These are phyloP conservation scores for Ilyonectria sp. DNA, from an alignment of 2,329 filamentous ascomycete species.

Conservation along the genomic window DNA sequence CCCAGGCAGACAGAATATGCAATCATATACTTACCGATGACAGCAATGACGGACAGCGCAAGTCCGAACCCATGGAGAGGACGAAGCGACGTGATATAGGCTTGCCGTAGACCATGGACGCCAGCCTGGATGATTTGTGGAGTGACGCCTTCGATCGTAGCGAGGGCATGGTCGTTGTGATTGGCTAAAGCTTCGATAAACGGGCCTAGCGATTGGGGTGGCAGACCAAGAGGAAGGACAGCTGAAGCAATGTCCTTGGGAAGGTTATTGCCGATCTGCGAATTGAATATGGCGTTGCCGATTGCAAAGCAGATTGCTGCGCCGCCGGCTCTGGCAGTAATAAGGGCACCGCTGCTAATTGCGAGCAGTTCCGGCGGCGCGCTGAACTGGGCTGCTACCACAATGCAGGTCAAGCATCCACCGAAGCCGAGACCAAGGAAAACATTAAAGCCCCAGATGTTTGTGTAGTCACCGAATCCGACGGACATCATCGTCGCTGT, in stretches of 20 bases:
- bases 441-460: background rate
- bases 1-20: background rate
- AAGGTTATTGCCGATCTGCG: background rate
- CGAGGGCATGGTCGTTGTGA: background rate
- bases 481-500: background rate
- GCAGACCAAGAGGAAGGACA: background rate
- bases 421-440: background rate
- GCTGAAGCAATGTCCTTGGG: background rate
- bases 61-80: background rate
- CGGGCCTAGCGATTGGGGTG: background rate
- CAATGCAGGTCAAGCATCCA: background rate
- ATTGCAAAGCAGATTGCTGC: background rate
- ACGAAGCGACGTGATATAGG: background rate
- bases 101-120: too few species aligned
- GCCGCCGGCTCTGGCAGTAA: background rate
- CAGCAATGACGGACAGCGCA: background rate
- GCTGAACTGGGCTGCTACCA: background rate
- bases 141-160: background rate
- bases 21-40: background rate
- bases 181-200: background rate
- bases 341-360: background rate
- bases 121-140: background rate
- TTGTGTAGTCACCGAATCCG: background rate
- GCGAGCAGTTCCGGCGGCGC: background rate
- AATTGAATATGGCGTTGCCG: background rate